Evolutionary conservation across 768 basidiomycete genomes (phyloP).

Genomic region (Tylopilus sp.): DNA sequence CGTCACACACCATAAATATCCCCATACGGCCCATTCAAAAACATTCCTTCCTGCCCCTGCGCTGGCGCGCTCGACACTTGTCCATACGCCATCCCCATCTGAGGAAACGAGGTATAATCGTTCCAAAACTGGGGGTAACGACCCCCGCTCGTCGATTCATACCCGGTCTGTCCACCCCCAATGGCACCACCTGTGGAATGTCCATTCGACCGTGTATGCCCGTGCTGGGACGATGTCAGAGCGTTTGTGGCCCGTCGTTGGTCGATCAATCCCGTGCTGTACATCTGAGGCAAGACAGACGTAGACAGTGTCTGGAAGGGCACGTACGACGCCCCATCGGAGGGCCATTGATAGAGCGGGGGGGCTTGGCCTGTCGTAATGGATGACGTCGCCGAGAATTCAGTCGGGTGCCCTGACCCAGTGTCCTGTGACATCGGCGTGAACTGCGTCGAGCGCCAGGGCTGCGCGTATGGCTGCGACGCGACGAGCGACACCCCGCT

Average conservation of each 20-base stretch:
- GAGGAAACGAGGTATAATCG: constrained; percentile 51
- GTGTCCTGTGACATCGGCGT: constrained; percentile 3
- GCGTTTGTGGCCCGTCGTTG: constrained; percentile 35
- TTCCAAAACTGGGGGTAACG: constrained; percentile 55
- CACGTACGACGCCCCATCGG: constrained; percentile 30
- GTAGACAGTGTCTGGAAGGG: constrained; percentile 55
- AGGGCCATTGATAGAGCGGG: constrained; percentile 47
- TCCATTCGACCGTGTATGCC: constrained; percentile 13
- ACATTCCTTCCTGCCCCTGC: constrained; percentile 23
- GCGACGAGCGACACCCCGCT: constrained; percentile 2
- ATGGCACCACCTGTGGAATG: constrained; percentile 10
- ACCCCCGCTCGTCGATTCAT: constrained; percentile 18
- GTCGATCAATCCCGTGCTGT: constrained; percentile 68
- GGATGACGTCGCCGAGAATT: constrained; percentile 5
- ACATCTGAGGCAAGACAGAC: constrained; percentile 69
- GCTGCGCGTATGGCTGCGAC: constrained; percentile 23
- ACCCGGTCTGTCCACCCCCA: constrained; percentile 15
- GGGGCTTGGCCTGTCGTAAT: constrained; percentile 13
- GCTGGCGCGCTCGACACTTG: constrained; percentile 3
- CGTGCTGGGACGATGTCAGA: constrained; percentile 17
- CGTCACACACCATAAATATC: constrained; percentile 28
- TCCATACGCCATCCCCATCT: constrained; percentile 42
- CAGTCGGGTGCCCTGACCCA: constrained; percentile 7
- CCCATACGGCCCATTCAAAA: constrained; percentile 23
- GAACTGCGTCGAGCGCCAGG: constrained; percentile 31